A percentile compares a stretch with the other conserved stretches of the same genome.
phyloP scores from a whole-genome alignment of 441 rosid genomes.

The Erodium texanum region DNA sequence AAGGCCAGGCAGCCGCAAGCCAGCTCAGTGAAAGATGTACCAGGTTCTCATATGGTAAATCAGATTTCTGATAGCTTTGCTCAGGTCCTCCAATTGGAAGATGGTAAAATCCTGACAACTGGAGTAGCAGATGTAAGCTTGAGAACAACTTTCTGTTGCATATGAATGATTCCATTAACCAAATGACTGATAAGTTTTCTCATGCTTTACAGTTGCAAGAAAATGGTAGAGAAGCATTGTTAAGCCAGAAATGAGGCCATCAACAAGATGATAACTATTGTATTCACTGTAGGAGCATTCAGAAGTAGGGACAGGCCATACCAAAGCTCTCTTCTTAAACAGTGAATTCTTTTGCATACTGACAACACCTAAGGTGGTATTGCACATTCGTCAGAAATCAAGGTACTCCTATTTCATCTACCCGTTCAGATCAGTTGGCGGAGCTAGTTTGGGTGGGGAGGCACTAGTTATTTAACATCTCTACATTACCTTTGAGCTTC shows the following conservation, averaged over 20 bases:
- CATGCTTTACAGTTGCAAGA: neutral
- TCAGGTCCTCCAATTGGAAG: constrained; percentile 14
- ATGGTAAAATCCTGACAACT: constrained; percentile 4
- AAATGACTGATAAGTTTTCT: neutral
- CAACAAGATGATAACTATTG: neutral
- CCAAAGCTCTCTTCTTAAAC: neutral
- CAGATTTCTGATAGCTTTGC: constrained; percentile 16
- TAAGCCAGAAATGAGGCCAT: neutral
- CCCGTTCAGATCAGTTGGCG: neutral
- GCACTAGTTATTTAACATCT: neutral
- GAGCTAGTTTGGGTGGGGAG: neutral
- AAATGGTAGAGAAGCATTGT: neutral
- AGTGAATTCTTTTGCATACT: neutral
- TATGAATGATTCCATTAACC: constrained; percentile 1
- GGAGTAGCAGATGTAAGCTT: constrained; percentile 13
- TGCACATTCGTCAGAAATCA: neutral
- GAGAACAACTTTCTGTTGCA: neutral
- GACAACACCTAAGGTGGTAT: neutral
- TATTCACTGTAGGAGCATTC: neutral
- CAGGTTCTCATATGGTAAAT: constrained; percentile 11
- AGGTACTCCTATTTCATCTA: neutral
- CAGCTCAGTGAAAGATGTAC: constrained; percentile 14
- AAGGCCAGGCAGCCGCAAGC: constrained; percentile 28
- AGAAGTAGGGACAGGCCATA: neutral
- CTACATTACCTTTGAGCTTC: neutral